Percentiles rank a stretch among this genome's conserved stretches.
Evolutionary conservation across 768 basidiomycete species (phyloP).

Genomic region (Leccinellum luteum): DNA sequence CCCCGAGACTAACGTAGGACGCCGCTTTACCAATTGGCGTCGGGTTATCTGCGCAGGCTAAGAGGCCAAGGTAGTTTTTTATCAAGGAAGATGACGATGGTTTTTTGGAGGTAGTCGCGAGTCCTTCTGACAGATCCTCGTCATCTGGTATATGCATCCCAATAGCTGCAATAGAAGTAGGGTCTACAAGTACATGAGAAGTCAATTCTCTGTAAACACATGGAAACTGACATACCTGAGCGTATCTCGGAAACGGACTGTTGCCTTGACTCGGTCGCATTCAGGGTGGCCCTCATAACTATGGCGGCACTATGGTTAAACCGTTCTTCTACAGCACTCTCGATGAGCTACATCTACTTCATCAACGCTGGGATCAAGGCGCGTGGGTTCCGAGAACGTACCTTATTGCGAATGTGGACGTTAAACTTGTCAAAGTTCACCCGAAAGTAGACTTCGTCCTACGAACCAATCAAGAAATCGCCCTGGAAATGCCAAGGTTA

Average conservation of each 20-base stretch:
- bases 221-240: slow-evolving; percentile 46
- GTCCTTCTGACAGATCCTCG: slow-evolving; percentile 57
- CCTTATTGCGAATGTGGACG: slow-evolving; percentile 83
- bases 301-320: slow-evolving; percentile 74
- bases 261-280: slow-evolving; percentile 66
- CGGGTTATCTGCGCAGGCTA: slow-evolving; percentile 81
- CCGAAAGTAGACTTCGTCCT: slow-evolving; percentile 77
- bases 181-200: slow-evolving; percentile 40
- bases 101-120: slow-evolving; percentile 55
- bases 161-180: slow-evolving; percentile 65
- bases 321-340: slow-evolving; percentile 70
- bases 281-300: slow-evolving; percentile 70
- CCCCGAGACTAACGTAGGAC: slow-evolving; percentile 68
- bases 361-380: slow-evolving; percentile 9
- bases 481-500: not conserved
- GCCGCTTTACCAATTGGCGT: slow-evolving; percentile 64
- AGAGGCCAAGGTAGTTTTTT: slow-evolving; percentile 78
- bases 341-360: slow-evolving; percentile 58
- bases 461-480: slow-evolving; percentile 2
- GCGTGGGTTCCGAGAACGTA: slow-evolving; percentile 32
- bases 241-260: slow-evolving; percentile 56
- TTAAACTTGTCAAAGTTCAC: slow-evolving; percentile 90
- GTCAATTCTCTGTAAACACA: not conserved
- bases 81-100: slow-evolving; percentile 55
- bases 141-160: slow-evolving; percentile 62